Evolutionary conservation across 345 rosid species (phyloP), one percentile per base, ranked within the genome.

Genomic region (Eucalyptus pauciflora): DNA sequence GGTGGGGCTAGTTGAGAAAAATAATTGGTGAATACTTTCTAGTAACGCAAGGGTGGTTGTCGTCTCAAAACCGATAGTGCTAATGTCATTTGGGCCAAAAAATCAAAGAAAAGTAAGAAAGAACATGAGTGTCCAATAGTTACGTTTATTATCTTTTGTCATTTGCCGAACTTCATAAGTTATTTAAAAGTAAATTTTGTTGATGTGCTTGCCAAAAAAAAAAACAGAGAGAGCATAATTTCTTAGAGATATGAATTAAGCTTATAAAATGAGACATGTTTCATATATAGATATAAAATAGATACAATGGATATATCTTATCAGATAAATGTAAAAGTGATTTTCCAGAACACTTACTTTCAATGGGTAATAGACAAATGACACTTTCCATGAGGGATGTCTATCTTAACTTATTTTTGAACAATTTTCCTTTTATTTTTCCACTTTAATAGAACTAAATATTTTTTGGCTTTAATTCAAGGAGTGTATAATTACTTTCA

Each of bases 281-380:
- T 56, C 62, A 24, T 56, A 56, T 24, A 56, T 56, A 24, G 29
- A 56, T 22, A 2, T 22, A 56, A 0, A 56, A 20, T 56, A 22
- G 29, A 56, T 24, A 56, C 1, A 4, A 0, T 22, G 12, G 1
- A 56, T 22, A 10, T 56, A 24, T 22, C 62, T 56, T 24, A 56
- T 56, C 4, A 56, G 29, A 56, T 56, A 56, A 22, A 56, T 56
- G 11, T 22, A 9, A 56, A 56, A 22, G 3, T 24, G 29, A 24
- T 56, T 22, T 4, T 22, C 5, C 13, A 54, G 1, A 9, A 22
- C 5, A 56, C 62, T 24, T 54, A 50, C 52, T 50, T 50, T 56
- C 27, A 24, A 56, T 24, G 11, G 12, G 2, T 22, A 24, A 22
- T 56, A 0, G 1, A 56, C 0, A 24, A 1, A 1, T 4, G 29